Evolutionary conservation across 1,139 yeast species (phyloP), one percentile per base, ranked within the genome.

Genomic region (Hyphopichia fennica): DNA sequence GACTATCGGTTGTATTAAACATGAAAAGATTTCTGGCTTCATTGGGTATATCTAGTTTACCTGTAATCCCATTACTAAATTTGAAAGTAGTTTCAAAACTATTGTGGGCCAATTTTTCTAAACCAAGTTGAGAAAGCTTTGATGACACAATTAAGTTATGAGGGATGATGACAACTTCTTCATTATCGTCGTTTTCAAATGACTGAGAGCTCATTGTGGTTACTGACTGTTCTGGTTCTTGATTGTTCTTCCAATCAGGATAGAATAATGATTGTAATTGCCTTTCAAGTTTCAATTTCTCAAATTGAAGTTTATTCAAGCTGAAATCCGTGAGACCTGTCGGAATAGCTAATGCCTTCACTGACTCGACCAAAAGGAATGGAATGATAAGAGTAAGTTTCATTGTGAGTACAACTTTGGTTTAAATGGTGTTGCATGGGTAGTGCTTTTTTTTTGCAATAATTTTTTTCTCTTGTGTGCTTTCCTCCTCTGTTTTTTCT

Each of bases 11-110:
- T 3, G 69, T 58, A 47, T 70, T 69, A 53, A 66, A 68, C 3
- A 70, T 40, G 39, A 70, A 70, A 32, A 65, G 50, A 11, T 59
- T 66, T n/a, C 54, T 58, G n/a, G 60, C 53, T 14, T 56, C 58
- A 32, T 53, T 54, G 2, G 76, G 75, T 13, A 63, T 20, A 8
- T n/a, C 37, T 14, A 55, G 33, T 11, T 59, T 46, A 8, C 50
- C 36, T 16, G 43, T 43, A 9, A 36, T 11, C 3, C 27, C 27
- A 14, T 18, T 18, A 19, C 27, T 33, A 8, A 33, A 20, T 3
- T n/a, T 33, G 16, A 34, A 39, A 4, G 29, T 25, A 13, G 22
- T 13, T 16, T 11, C 19, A n/a, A 5, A 27, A 20, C 44, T 34
- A 13, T 49, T 49, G 7, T 48, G 41, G 23, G 49, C 49, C 39